Evolutionary conservation across 768 basidiomycete species (phyloP).

Genomic region (Boletus rubescentipes): DNA sequence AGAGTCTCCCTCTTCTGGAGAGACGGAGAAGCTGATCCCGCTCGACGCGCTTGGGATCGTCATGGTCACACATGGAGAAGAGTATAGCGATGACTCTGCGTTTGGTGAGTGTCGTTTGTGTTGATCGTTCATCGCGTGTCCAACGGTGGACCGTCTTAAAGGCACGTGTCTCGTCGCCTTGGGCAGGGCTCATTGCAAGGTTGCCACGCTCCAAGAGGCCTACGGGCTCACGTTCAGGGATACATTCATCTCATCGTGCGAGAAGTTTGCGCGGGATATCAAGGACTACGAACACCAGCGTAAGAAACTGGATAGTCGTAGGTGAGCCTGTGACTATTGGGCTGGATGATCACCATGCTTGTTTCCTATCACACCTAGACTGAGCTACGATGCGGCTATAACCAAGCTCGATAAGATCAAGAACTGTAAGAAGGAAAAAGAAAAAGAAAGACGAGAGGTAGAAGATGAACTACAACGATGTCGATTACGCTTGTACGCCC

Average conservation of each 20-base stretch:
- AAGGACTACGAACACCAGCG: slow-evolving; percentile 78
- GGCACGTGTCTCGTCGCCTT: slow-evolving; percentile 72
- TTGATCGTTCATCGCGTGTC: not conserved
- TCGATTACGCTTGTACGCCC: slow-evolving; percentile 69
- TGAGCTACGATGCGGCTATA: slow-evolving; percentile 75
- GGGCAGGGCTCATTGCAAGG: slow-evolving; percentile 82
- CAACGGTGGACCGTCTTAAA: slow-evolving; percentile 25
- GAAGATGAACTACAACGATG: slow-evolving; percentile 79
- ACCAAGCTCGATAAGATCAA: slow-evolving; percentile 68
- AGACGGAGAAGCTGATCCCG: slow-evolving; percentile 67
- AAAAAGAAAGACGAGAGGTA: slow-evolving; percentile 65
- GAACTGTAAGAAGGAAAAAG: slow-evolving; percentile 79
- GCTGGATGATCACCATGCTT: not conserved
- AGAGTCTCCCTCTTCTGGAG: slow-evolving; percentile 57
- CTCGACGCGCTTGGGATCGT: slow-evolving; percentile 81
- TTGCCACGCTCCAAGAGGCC: slow-evolving; percentile 83
- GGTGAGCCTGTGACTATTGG: slow-evolving; percentile 42
- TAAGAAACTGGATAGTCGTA: slow-evolving; percentile 85
- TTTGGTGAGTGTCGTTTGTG: slow-evolving; percentile 49
- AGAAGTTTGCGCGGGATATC: slow-evolving; percentile 67
- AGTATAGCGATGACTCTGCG: slow-evolving; percentile 73
- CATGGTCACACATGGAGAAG: slow-evolving; percentile 84
- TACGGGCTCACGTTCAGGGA: slow-evolving; percentile 72
- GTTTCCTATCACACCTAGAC: slow-evolving; percentile 37
- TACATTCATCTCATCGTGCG: slow-evolving; percentile 67